phyloP scores from a whole-genome alignment of 768 basidiomycete species.

The Tubosaeta sp. region DNA sequence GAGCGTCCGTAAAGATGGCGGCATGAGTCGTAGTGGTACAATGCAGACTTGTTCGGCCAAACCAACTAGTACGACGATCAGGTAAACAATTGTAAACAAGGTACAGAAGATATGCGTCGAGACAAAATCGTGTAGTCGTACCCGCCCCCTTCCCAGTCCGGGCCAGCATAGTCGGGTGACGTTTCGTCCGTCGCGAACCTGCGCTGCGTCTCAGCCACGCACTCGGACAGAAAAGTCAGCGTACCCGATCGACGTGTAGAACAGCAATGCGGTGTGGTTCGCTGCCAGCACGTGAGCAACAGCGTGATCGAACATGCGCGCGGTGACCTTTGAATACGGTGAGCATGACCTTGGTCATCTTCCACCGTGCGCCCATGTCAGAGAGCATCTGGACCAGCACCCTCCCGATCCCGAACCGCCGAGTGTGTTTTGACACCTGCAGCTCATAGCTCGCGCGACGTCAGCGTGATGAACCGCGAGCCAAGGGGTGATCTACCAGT shows the following conservation, averaged over 20 bases:
- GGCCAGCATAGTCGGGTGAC: conserved; percentile 44
- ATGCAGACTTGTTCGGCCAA: conserved; percentile 4
- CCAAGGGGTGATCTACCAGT: conserved; percentile 51
- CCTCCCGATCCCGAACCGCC: conserved; percentile 57
- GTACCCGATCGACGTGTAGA: conserved; percentile 57
- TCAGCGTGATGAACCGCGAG: not conserved
- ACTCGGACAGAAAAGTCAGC: conserved; percentile 9
- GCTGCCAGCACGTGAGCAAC: conserved; percentile 29
- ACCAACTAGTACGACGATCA: not conserved
- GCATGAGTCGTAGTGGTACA: conserved; percentile 29
- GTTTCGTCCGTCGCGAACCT: conserved; percentile 54
- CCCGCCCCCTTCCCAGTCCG: conserved; percentile 27
- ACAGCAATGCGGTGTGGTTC: conserved; percentile 41
- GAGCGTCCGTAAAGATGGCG: conserved; percentile 43
- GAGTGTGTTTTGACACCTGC: conserved; percentile 47
- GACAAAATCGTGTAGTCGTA: conserved; percentile 40
- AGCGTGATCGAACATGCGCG: not conserved
- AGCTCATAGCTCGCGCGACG: conserved; percentile 62
- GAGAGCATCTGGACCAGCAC: conserved; percentile 46
- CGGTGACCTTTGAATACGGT: conserved; percentile 70
- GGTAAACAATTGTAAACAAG: conserved; percentile 26
- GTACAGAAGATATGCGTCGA: conserved; percentile 11
- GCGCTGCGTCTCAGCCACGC: conserved; percentile 7
- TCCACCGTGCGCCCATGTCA: conserved; percentile 46
- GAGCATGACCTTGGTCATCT: conserved; percentile 68